Evolutionary conservation across 1,284 basidiomycete species (phyloP).

Genomic region (Cryptococcus floricola): DNA sequence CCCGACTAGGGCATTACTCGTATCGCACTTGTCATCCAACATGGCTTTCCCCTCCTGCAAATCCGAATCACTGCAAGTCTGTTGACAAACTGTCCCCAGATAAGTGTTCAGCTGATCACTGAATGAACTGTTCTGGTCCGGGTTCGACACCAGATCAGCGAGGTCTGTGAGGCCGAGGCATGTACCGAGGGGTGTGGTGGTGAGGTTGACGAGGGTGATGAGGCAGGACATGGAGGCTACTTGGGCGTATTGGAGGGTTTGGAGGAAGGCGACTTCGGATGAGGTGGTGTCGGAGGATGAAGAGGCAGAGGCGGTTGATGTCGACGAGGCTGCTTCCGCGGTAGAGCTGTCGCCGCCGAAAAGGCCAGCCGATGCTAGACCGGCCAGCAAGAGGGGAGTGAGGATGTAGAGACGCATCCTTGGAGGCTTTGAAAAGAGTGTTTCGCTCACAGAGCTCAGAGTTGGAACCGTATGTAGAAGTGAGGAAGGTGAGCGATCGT

Average conservation of each 20-base stretch:
- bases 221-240: constrained; percentile 36
- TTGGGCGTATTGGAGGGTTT: constrained; percentile 33
- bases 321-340: background rate
- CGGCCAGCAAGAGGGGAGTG: constrained; percentile 2
- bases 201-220: constrained; percentile 41
- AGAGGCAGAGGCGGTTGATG: background rate
- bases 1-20: constrained; percentile 13
- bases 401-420: background rate
- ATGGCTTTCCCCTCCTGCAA: constrained; percentile 19
- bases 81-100: constrained; percentile 20
- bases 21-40: constrained; percentile 18
- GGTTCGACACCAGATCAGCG: constrained; percentile 19
- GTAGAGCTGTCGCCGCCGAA: constrained; percentile 3
- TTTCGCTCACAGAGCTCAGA: background rate
- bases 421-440: background rate
- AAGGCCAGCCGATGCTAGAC: constrained; percentile 1
- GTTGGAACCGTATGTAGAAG: background rate
- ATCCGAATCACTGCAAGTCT: constrained; percentile 18
- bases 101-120: constrained; percentile 26
- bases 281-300: background rate
- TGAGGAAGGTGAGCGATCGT: background rate
- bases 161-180: constrained; percentile 30
- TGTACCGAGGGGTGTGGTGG: constrained; percentile 25
- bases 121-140: constrained; percentile 14
- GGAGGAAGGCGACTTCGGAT: constrained; percentile 23